Evolutionary conservation across 2,329 filamentous ascomycete species (phyloP).

Genomic region (Cytospora paraplurivora): DNA sequence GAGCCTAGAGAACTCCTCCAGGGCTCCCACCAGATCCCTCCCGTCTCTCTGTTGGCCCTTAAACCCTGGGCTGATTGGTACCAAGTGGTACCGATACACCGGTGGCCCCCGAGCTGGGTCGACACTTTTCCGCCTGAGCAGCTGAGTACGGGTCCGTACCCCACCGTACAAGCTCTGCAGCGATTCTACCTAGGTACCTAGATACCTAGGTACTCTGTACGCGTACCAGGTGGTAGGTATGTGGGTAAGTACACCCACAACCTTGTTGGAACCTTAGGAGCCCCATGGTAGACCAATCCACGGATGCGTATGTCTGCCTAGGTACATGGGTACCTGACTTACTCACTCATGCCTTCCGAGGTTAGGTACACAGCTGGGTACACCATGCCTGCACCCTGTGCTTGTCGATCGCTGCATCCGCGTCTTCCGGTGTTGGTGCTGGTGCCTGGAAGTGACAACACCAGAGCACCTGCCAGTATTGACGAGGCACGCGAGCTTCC

Average conservation of each 20-base stretch:
- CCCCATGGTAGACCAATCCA: no score
- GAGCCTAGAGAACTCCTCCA: neutral
- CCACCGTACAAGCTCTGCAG: neutral
- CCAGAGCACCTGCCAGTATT: neutral
- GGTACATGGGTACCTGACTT: no score
- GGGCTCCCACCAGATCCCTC: no score
- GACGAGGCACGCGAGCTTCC: neutral
- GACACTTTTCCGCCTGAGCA: no score
- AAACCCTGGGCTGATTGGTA: neutral
- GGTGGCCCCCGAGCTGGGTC: slow-evolving; percentile 1
- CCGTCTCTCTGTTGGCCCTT: no score
- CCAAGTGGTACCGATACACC: slow-evolving; percentile 18
- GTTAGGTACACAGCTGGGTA: no score
- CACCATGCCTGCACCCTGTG: no score
- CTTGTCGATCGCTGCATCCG: no score
- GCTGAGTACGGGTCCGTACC: neutral
- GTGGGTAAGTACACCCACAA: neutral
- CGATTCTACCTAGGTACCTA: neutral
- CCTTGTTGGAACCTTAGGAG: no score
- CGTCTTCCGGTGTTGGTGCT: neutral
- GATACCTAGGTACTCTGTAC: no score
- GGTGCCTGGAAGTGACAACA: neutral
- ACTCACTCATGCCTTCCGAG: no score
- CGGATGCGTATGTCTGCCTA: no score
- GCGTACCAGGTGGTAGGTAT: neutral